Evolutionary conservation across 495 filamentous ascomycete genomes (phyloP), one percentile per base, ranked within the genome.

Genomic region (Pseudotulostoma volvatum): DNA sequence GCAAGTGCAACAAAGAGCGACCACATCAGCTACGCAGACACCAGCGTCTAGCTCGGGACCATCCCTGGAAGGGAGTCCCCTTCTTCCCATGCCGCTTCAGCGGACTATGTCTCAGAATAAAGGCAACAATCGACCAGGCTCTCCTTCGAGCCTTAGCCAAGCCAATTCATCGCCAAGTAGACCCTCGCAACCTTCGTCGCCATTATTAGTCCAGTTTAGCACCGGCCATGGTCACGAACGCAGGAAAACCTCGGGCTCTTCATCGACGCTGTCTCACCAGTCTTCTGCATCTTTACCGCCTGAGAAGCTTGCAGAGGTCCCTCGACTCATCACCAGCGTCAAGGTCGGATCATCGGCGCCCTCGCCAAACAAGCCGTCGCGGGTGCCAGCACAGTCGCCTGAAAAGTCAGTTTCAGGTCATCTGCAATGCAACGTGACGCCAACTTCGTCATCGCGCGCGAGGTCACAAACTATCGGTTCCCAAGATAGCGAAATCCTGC

Each of bases 381-480:
- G 80, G 28, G 55, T 62, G 7, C 63, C 68, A 4, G 62, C 72
- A 13, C 50, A 67, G 33, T 73, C 70, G 1, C 67, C 71, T 3
- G 66, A 71, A 14, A 75, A 71, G 37, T 53, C 54, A 25, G 47
- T 54, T 9, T 52, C 58, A 1, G 56, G 52, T 13, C 59, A 63
- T 23, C 53, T 51, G 9, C 62, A 63, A n/a, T 57, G 64, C 35
- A 65, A 66, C 21, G 62, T 64, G 41, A n/a, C n/a, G n/a, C n/a
- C n/a, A n/a, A 49, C 48, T 3, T 56, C 70, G 4, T 61, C 66
- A 17, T 66, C 71, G 30, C 74, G 90, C 40, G 76, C 84, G 19
- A 70, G 90, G 37, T 96, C 90, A 17, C 73, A 93, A 45, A 97
- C 90, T 1, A 82, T 95, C 39, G 90, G 90, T 4, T 96, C 90